Base-by-base conservation (phyloP, 306 rosid species). In the Casuarina cunninghamiana region DNA sequence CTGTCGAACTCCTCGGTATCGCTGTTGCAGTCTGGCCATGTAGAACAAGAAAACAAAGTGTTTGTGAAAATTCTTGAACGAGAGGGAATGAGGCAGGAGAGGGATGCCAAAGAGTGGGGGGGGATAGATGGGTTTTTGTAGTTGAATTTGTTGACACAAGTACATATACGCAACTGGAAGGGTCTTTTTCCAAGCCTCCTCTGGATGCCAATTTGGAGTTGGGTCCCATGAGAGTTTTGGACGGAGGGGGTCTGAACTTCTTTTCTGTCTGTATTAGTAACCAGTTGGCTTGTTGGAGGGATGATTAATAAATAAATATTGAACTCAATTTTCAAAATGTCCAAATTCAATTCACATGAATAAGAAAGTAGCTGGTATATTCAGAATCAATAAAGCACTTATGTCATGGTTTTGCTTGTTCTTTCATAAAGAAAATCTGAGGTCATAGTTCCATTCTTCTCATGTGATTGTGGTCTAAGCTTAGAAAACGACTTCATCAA, bases 11-110 rank as follows among this genome's bases (percentile, higher is more conserved):
- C 98, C 98, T 84, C 98, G 90, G 70, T 82, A 95, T 60, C 97
- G 85, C 79, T 95, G 98, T 84, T 91, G 97, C 43, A 97, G 90
- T 81, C 98, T 91, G 13, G 93, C 97, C 98, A 95, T 95, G 78
- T 78, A 72, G 82, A 60, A 61, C 71, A 72, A 60, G 67, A 86
- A 83, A 83, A 68, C 68, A 72, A 83, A 79, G 83, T 77, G 88
- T 75, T 69, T 72, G 79, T 49, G 87, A 76, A 81, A 80, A 75
- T 86, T 81, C 77, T 82, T 75, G 41, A 57, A 43, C 38, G 80
- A 62, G 80, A 62, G n/a, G 71, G 46, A 69, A 53, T 55, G 15
- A 77, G 58, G 15, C 2, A 2, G 38, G 77, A 67, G 16, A 76
- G 61, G 12, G 37, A 78, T 80, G 76, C 75, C 69, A 57, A 78